Evolutionary conservation across 805 yeast genomes (phyloP).

Genomic region (Suhomyces sp.): DNA sequence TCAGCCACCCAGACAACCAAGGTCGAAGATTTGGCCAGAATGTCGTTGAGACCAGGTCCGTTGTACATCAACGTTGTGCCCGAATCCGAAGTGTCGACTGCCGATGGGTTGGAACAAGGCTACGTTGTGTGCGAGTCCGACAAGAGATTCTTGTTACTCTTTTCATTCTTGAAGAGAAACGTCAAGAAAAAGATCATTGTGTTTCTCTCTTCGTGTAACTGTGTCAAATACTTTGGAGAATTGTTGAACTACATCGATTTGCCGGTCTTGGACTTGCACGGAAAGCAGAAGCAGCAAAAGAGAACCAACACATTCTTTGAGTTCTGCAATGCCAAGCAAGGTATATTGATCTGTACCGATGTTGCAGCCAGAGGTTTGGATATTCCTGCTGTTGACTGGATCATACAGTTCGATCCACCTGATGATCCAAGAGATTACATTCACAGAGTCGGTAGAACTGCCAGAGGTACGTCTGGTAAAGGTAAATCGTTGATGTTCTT

Average conservation of each 20-base stretch:
- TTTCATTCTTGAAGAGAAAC: conserved; percentile 91
- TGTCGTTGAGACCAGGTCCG: conserved; percentile 92
- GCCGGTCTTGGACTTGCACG: conserved; percentile 95
- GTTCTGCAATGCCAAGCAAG: conserved; percentile 95
- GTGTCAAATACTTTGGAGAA: conserved; percentile 95
- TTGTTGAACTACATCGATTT: conserved; percentile 91
- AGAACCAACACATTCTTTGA: conserved; percentile 97
- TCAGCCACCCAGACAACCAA: conserved; percentile 99
- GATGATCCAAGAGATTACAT: conserved; percentile 99
- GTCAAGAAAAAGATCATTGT: conserved; percentile 90
- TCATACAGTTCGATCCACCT: conserved; percentile 98
- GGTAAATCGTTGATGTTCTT: conserved; percentile 95
- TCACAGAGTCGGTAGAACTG: conserved; percentile 99
- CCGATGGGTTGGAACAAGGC: conserved; percentile 96
- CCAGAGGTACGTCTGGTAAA: conserved; percentile 84
- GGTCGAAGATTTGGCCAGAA: conserved; percentile 96
- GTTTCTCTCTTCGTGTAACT: conserved; percentile 92
- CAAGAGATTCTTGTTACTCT: conserved; percentile 82
- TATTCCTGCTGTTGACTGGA: conserved; percentile 99
- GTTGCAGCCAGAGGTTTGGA: conserved; percentile 99
- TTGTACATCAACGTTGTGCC: conserved; percentile 89
- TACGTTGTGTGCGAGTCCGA: conserved; percentile 97
- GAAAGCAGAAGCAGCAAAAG: conserved; percentile 98
- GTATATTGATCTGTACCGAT: conserved; percentile 92
- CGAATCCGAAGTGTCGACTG: conserved; percentile 82